Evolutionary conservation across 225 moss, liverwort and hornwort genomes (phyloP), one percentile per base, ranked within the genome.

Genomic region (Takakia lepidozioides): DNA sequence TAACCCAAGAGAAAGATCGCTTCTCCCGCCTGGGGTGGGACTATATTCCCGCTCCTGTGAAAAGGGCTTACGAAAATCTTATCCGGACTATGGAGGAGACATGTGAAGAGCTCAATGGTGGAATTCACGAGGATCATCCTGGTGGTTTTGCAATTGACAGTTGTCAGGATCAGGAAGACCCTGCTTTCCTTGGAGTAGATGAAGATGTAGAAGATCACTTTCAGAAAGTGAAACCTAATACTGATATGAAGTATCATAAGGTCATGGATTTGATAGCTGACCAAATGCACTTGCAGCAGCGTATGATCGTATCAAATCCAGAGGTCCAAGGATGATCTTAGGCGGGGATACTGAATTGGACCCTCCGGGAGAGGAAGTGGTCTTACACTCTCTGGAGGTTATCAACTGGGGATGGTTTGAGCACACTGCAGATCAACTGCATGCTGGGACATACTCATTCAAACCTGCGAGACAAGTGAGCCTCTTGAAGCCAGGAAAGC

Each of bases 1-100:
- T 74, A 9, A 56, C 44, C 22, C 56, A 79, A 54, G 79, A 79
- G 57, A 69, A 79, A 38, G 79, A 70, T 53, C 79, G 74, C 51
- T 79, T 79, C n/a, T 44, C 56, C 15, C 56, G 79, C 35, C 74
- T 74, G 4, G 74, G 74, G 9, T 80, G 79, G 74, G 74, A 74
- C 16, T 58, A 59, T 35, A 60, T 74, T 4, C 79, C 79, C 3
- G 10, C 48, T 18, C 56, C 66, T 0, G 79, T 74, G 10, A 80
- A 74, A 52, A 15, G 49, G 7, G 79, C 79, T 10, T 80, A 80
- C 15, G 63, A 74, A 51, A 64, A 44, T 54, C 67, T 80, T 49
- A 55, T 80, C 47, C 41, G 63, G 19, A 63, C 74, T 27, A 80
- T 80, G 0, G 70, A 80, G 13, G 46, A 64, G 26, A 63, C 74